These are phyloP conservation scores for Acrodontium crateriforme DNA, from an alignment of 2,329 filamentous ascomycete genomes.

Conservation along the genomic window DNA sequence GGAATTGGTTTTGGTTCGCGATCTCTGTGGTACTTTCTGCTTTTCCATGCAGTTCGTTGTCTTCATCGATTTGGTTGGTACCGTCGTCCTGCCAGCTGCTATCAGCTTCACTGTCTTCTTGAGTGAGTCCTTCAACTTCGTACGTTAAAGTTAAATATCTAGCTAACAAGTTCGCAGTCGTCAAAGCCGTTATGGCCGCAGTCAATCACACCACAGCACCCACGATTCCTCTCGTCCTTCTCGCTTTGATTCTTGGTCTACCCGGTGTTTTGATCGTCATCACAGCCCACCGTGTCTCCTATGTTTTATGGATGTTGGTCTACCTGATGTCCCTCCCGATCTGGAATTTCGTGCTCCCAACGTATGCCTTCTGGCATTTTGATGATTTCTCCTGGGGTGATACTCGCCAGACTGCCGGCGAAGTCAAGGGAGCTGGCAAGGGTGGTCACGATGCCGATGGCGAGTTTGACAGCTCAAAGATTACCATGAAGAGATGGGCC, in stretches of 20 bases:
- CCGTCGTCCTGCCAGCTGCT: constrained; percentile 84
- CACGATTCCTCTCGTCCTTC: constrained; percentile 76
- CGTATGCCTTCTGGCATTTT: constrained; percentile 98
- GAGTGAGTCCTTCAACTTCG: constrained; percentile 43
- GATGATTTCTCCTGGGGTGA: constrained; percentile 99
- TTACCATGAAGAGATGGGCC: constrained; percentile 97
- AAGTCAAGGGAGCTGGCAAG: constrained; percentile 72
- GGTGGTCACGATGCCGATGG: constrained; percentile 53
- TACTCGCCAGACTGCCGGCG: constrained; percentile 85
- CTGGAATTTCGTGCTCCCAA: constrained; percentile 93
- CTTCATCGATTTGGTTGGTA: constrained; percentile 88
- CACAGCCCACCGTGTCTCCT: constrained; percentile 84
- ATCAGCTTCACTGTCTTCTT: constrained; percentile 97
- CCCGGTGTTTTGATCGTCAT: constrained; percentile 83
- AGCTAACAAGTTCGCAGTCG: constrained; percentile 39
- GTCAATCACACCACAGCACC: constrained; percentile 45
- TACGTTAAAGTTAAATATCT: neutral
- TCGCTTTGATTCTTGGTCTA: constrained; percentile 83
- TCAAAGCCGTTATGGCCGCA: constrained; percentile 68
- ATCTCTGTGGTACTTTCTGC: constrained; percentile 96
- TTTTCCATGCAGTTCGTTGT: constrained; percentile 99
- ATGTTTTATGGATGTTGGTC: constrained; percentile 93
- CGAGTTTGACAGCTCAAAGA: constrained; percentile 96
- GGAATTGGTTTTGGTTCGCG: constrained; percentile 88
- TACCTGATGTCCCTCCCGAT: constrained; percentile 86